A percentile compares a stretch with the other conserved stretches of the same genome.
Conservation (phyloP, 805 yeast species). For the Peterozyma xylosa region DNA sequence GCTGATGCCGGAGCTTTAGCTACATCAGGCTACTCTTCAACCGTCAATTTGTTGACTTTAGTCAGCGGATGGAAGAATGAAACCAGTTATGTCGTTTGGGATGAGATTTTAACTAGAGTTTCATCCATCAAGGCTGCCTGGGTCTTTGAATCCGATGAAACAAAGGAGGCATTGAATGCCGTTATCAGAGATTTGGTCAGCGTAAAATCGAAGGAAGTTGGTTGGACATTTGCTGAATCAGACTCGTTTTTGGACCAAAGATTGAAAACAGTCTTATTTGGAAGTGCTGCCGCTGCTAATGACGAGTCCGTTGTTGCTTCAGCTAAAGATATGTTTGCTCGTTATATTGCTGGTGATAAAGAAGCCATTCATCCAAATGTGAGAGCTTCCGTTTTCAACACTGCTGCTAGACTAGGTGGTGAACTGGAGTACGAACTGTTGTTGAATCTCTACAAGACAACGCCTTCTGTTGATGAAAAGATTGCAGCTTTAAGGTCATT, state of each 20-base stretch:
- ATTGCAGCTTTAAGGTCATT: constrained; percentile 60
- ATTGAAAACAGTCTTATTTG: constrained; percentile 58
- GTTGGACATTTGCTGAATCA: constrained; percentile 52
- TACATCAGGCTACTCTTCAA: constrained; percentile 59
- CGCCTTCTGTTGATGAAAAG: constrained; percentile 60
- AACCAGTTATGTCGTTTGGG: constrained; percentile 62
- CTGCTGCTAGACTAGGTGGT: constrained; percentile 64
- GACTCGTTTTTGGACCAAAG: constrained; percentile 58
- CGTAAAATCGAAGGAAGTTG: constrained; percentile 46
- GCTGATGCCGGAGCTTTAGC: constrained; percentile 75
- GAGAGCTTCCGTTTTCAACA: constrained; percentile 54
- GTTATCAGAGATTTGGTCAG: constrained; percentile 50
- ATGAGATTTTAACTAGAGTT: constrained; percentile 44
- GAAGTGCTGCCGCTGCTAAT: constrained; percentile 48
- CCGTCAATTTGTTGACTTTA: constrained; percentile 52
- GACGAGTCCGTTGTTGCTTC: constrained; percentile 38
- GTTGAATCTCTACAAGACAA: constrained; percentile 50
- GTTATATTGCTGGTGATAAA: constrained; percentile 54
- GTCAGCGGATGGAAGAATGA: constrained; percentile 55
- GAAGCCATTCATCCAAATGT: constrained; percentile 69
- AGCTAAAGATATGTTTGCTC: constrained; percentile 40
- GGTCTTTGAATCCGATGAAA: constrained; percentile 42
- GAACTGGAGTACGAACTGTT: constrained; percentile 55
- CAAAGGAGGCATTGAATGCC: constrained; percentile 38
- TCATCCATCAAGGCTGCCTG: constrained; percentile 43